Percentiles rank a stretch among this genome's conserved stretches.
phyloP scores from a whole-genome alignment of 169 alveolate genomes.

The Plasmodium gonderi region DNA sequence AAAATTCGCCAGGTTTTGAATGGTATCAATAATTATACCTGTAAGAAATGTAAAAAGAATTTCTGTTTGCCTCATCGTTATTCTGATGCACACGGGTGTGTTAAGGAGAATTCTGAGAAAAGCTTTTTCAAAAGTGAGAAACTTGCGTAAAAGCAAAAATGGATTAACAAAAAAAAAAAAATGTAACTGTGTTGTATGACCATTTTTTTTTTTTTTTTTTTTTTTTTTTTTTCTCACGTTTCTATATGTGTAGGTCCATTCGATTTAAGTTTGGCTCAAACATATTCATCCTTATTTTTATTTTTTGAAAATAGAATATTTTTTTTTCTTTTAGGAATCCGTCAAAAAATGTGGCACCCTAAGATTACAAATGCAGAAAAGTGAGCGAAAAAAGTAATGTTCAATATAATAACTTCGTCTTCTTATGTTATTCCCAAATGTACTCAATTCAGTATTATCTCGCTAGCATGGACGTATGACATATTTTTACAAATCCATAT shows the following conservation, averaged over 20 bases:
- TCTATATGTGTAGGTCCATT: not conserved
- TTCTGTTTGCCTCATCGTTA: constrained; percentile 55
- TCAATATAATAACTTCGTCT: no score
- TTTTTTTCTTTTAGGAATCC: constrained; percentile 27
- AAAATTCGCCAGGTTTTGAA: constrained; percentile 31
- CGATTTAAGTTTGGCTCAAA: not conserved
- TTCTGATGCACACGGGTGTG: constrained; percentile 21
- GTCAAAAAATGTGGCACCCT: not conserved
- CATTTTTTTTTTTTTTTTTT: not conserved
- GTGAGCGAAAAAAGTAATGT: not conserved
- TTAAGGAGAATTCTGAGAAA: not conserved
- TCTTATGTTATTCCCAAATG: no score
- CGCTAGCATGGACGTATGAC: no score
- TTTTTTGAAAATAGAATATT: constrained; percentile 39
- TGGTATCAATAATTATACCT: constrained; percentile 44
- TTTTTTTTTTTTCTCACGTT: not conserved
- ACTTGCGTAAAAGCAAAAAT: not conserved
- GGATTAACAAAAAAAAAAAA: not conserved
- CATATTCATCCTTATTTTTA: constrained; percentile 8
- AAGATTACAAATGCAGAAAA: not conserved
- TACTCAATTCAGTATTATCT: no score
- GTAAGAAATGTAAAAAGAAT: constrained; percentile 55
- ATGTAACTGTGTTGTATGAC: no score
- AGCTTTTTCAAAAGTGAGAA: constrained; percentile 38
- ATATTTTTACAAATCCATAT: no score